Evolutionary conservation across 805 yeast genomes (phyloP).

Genomic region (Pichia gijzeniarum): DNA sequence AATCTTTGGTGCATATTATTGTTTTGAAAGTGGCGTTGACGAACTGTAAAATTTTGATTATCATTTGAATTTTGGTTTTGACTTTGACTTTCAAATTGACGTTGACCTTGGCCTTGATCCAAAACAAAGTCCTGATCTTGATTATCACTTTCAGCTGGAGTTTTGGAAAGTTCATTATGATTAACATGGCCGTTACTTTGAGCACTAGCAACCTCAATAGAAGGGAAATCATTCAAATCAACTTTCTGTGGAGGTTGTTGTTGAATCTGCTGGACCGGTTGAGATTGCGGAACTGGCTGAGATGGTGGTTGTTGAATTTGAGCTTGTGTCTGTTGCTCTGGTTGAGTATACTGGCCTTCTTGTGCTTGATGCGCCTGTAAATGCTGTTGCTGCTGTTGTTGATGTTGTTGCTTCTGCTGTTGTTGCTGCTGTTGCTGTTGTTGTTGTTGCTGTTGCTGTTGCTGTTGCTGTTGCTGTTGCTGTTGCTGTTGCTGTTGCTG

Average conservation of each 20-base stretch:
- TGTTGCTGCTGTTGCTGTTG: constrained; percentile 17
- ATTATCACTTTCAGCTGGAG: neutral
- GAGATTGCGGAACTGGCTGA: constrained; percentile 8
- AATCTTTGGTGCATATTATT: constrained; percentile 3
- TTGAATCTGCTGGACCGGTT: neutral
- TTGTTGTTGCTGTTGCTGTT: constrained; percentile 15
- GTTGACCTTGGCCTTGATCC: neutral
- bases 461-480: constrained; percentile 15
- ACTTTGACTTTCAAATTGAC: neutral
- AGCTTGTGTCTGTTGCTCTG: constrained; percentile 13
- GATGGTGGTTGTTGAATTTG: neutral
- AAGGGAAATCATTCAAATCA: constrained; percentile 20
- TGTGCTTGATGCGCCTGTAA: constrained; percentile 7
- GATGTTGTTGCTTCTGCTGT: constrained; percentile 16
- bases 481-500: too few relatives aligned
- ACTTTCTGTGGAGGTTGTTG: constrained; percentile 6
- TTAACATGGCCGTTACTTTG: constrained; percentile 7
- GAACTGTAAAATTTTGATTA: constrained; percentile 4
- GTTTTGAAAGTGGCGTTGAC: constrained; percentile 8
- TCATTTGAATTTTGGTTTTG: neutral
- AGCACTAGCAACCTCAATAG: constrained; percentile 17
- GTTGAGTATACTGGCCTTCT: too few relatives aligned
- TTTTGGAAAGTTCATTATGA: neutral
- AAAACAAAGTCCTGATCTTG: neutral
- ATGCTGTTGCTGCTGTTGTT: constrained; percentile 10